Conservation (phyloP, 768 basidiomycete genomes). For the Tubosaeta sp. region DNA sequence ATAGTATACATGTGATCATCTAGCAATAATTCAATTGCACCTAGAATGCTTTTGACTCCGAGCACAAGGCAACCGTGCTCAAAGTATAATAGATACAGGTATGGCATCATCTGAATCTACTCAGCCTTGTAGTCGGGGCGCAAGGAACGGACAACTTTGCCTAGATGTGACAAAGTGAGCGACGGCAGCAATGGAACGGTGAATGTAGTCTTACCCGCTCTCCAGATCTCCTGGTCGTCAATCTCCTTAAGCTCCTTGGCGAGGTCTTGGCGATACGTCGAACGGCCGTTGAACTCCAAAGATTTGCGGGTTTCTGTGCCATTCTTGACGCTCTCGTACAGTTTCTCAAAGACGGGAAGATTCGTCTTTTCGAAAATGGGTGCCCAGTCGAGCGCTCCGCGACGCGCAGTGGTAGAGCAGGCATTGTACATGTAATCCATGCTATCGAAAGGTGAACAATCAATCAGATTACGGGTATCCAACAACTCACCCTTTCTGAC, state of each 20-base stretch:
- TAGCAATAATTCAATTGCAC: constrained; percentile 18
- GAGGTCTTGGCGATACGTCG: constrained; percentile 91
- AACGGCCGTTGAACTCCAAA: constrained; percentile 90
- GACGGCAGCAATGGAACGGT: background rate
- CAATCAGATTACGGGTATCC: background rate
- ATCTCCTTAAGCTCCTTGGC: constrained; percentile 91
- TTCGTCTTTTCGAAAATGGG: constrained; percentile 95
- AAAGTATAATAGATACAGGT: constrained; percentile 11
- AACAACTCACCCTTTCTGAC: constrained; percentile 74
- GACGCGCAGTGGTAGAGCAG: constrained; percentile 98
- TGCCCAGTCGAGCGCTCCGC: constrained; percentile 99
- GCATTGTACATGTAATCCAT: constrained; percentile 99
- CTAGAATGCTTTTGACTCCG: constrained; percentile 22
- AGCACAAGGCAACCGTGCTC: constrained; percentile 12
- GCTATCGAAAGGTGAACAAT: constrained; percentile 36
- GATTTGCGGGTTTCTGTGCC: constrained; percentile 97
- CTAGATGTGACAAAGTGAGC: constrained; percentile 29
- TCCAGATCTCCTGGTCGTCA: constrained; percentile 98
- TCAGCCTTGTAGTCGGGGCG: constrained; percentile 81
- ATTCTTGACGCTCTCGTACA: constrained; percentile 92
- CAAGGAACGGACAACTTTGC: constrained; percentile 87
- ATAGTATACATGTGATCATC: constrained; percentile 17
- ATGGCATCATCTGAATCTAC: constrained; percentile 23
- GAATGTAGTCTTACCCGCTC: constrained; percentile 58
- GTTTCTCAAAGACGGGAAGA: constrained; percentile 87